Evolutionary conservation across 306 rosid species (phyloP).

Genomic region (Begonia peltatifolia): DNA sequence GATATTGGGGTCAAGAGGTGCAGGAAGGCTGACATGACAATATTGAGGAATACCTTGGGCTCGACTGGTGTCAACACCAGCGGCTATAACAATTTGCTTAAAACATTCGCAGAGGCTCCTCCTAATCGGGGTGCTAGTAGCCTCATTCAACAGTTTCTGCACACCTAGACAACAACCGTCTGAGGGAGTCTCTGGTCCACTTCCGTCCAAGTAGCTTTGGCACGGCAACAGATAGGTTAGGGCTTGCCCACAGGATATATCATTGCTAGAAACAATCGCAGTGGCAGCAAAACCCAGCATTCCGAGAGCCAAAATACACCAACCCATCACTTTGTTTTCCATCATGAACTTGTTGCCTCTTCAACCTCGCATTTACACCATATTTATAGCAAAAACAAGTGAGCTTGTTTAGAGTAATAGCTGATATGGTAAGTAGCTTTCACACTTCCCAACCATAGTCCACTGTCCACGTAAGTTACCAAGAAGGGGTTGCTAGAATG

Average conservation of each 20-base stretch:
- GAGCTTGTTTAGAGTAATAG: too few species aligned
- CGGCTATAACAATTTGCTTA: background rate
- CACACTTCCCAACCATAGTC: too few species aligned
- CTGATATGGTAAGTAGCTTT: too few species aligned
- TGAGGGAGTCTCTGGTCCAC: background rate
- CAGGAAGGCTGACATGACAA: conserved; percentile 5
- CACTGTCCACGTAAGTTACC: too few species aligned
- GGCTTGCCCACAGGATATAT: conserved; percentile 14
- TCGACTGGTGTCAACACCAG: conserved; percentile 1
- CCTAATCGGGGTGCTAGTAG: conserved; percentile 2
- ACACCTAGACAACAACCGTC: conserved; percentile 1
- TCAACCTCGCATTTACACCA: too few species aligned
- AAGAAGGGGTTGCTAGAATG: too few species aligned
- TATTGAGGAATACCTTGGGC: background rate
- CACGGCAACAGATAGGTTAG: background rate
- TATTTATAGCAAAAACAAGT: too few species aligned
- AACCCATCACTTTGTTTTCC: conserved; percentile 10
- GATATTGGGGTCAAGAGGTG: conserved; percentile 17
- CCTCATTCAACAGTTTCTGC: background rate
- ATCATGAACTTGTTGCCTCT: background rate
- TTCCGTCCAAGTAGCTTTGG: conserved; percentile 1
- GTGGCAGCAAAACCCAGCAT: conserved; percentile 4
- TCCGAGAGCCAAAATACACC: background rate
- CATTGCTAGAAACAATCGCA: background rate
- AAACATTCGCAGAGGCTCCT: conserved; percentile 8